A percentile compares a stretch with the other conserved stretches of the same genome.
Conservation (phyloP, 1,284 basidiomycete genomes). For the Apiotrichum gracile region DNA sequence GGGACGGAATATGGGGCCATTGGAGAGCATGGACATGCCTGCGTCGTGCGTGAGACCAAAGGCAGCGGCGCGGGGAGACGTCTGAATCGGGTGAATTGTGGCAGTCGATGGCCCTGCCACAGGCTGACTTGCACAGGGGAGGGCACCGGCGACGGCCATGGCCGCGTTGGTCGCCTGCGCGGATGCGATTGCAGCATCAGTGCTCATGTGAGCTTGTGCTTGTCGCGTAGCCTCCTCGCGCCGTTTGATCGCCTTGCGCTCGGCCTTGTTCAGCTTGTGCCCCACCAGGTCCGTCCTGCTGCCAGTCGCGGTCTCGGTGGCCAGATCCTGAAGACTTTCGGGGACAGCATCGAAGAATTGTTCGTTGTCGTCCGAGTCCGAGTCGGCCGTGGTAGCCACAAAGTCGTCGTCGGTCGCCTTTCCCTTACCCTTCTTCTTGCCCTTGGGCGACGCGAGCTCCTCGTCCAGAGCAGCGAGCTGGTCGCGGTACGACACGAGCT, state of each 20-base stretch:
- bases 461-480: neutral
- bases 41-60: neutral
- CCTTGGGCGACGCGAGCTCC: neutral
- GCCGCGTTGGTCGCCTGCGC: neutral
- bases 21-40: neutral
- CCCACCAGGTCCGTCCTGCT: neutral
- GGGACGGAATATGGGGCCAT: neutral
- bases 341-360: neutral
- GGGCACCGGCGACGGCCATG: too few species aligned
- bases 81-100: neutral
- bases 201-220: neutral
- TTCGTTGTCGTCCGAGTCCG: neutral
- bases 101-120: neutral
- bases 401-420: neutral
- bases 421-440: slow-evolving; percentile 8
- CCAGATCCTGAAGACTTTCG: slow-evolving; percentile 3
- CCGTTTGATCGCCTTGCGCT: neutral
- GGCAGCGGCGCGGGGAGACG: neutral
- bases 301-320: neutral
- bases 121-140: too few species aligned
- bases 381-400: neutral
- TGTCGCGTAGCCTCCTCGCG: neutral
- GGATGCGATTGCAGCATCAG: neutral
- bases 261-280: slow-evolving; percentile 3
- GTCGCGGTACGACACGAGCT: neutral